Evolutionary conservation across 208 protist species (phyloP).

Genomic region (Acanthamoeba sp.): DNA sequence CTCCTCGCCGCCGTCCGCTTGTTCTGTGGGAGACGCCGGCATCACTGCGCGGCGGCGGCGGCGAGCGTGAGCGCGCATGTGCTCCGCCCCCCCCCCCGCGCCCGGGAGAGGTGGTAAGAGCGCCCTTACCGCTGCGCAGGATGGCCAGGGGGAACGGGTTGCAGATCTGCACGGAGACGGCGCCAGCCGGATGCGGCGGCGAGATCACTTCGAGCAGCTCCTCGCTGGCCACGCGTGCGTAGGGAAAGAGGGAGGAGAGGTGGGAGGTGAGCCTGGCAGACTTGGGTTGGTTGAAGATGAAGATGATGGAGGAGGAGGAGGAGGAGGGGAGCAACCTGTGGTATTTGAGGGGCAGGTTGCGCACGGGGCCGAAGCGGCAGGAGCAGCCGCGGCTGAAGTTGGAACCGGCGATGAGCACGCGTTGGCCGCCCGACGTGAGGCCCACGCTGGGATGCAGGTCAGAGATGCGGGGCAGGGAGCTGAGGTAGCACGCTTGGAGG

Average conservation of each 20-base stretch:
- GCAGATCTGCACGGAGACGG: constrained; percentile 28
- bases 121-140: neutral
- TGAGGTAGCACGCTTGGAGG: neutral
- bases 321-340: neutral
- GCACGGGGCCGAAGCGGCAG: constrained; percentile 43
- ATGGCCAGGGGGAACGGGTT: neutral
- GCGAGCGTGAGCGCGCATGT: no score
- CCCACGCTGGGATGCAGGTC: constrained; percentile 43
- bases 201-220: constrained; percentile 35
- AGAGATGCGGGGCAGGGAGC: neutral
- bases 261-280: no score
- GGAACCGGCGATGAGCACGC: constrained; percentile 23
- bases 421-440: constrained; percentile 32
- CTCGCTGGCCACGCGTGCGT: no score
- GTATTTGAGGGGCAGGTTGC: constrained; percentile 23
- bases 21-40: neutral
- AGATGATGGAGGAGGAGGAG: neutral
- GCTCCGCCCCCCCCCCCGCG: no score
- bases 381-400: constrained; percentile 44
- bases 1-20: neutral
- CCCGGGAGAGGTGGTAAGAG: neutral
- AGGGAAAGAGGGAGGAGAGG: no score
- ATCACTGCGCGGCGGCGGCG: no score
- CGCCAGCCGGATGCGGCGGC: neutral
- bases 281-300: no score